These are phyloP conservation scores for Macroventuria anomochaeta DNA, from an alignment of 2,329 filamentous ascomycete genomes.

Conservation along the genomic window DNA sequence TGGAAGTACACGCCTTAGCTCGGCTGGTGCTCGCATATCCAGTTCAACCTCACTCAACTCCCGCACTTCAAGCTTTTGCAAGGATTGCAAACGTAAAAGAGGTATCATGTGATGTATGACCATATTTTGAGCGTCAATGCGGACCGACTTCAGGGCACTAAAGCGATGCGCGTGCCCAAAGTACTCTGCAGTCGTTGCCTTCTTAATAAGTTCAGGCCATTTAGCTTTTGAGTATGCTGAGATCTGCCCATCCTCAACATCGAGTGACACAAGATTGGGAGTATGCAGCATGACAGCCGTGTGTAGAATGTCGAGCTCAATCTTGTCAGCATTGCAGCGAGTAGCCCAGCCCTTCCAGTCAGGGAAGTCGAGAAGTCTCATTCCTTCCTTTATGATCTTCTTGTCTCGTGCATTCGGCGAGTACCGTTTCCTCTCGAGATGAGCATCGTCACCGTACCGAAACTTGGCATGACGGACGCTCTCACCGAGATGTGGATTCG, in stretches of 20 bases:
- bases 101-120: slow-evolving; percentile 25
- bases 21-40: slow-evolving; percentile 5
- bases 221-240: slow-evolving; percentile 19
- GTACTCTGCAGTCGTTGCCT: slow-evolving; percentile 14
- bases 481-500: slow-evolving; percentile 23
- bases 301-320: slow-evolving; percentile 27
- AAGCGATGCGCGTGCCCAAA: slow-evolving; percentile 30
- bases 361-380: slow-evolving; percentile 25
- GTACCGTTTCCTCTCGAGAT: slow-evolving; percentile 17
- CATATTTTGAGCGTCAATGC: slow-evolving; percentile 19
- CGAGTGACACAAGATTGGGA: slow-evolving; percentile 28
- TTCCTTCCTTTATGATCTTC: slow-evolving; percentile 34
- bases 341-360: slow-evolving; percentile 38
- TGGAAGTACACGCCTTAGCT: slow-evolving; percentile 26
- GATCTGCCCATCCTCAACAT: slow-evolving; percentile 22
- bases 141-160: slow-evolving; percentile 23
- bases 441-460: slow-evolving; percentile 17
- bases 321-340: slow-evolving; percentile 24
- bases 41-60: slow-evolving; percentile 13
- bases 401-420: slow-evolving; percentile 33
- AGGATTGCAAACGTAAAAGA: slow-evolving; percentile 30
- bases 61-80: slow-evolving; percentile 25
- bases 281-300: slow-evolving; percentile 34
- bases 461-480: slow-evolving; percentile 27
- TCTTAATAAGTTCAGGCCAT: slow-evolving; percentile 33